Conservation (phyloP, 495 filamentous ascomycete genomes). For the Podospora comata region DNA sequence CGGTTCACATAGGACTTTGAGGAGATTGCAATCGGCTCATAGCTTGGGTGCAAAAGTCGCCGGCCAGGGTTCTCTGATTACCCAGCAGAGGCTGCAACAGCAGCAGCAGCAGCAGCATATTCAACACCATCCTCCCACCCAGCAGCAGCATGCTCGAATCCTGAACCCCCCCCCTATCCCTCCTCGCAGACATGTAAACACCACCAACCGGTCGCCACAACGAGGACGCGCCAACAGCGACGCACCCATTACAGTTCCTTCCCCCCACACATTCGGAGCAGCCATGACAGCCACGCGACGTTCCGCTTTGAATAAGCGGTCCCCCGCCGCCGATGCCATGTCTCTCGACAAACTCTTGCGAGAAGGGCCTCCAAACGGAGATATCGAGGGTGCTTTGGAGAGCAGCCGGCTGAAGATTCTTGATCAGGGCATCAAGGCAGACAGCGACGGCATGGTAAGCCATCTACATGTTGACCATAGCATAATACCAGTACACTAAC, state of each 20-base stretch:
- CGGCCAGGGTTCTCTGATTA: slow-evolving; percentile 47
- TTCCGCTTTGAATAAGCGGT: slow-evolving; percentile 52
- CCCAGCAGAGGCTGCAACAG: slow-evolving; percentile 48
- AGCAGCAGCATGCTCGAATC: slow-evolving; percentile 18
- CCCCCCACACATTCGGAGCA: slow-evolving; percentile 28
- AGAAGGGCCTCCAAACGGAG: slow-evolving; percentile 68
- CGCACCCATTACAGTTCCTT: slow-evolving; percentile 40
- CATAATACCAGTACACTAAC: background rate
- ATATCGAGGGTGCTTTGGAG: slow-evolving; percentile 63
- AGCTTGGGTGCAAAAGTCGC: slow-evolving; percentile 46
- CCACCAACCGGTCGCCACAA: slow-evolving; percentile 49
- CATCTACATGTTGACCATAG: background rate
- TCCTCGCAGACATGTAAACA: slow-evolving; percentile 34
- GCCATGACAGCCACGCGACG: slow-evolving; percentile 42
- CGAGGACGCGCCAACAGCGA: slow-evolving; percentile 74
- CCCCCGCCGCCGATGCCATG: slow-evolving; percentile 56
- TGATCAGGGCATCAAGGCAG: slow-evolving; percentile 73
- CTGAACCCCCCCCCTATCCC: slow-evolving; percentile 17
- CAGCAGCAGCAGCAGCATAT: slow-evolving; percentile 26
- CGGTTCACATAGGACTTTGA: slow-evolving; percentile 44
- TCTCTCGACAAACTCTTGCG: slow-evolving; percentile 65
- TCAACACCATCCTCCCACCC: slow-evolving; percentile 20
- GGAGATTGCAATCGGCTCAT: slow-evolving; percentile 57
- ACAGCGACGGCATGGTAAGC: slow-evolving; percentile 85
- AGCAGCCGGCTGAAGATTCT: slow-evolving; percentile 74